Conservation (phyloP, 805 yeast genomes). For the Pichia gijzeniarum region DNA sequence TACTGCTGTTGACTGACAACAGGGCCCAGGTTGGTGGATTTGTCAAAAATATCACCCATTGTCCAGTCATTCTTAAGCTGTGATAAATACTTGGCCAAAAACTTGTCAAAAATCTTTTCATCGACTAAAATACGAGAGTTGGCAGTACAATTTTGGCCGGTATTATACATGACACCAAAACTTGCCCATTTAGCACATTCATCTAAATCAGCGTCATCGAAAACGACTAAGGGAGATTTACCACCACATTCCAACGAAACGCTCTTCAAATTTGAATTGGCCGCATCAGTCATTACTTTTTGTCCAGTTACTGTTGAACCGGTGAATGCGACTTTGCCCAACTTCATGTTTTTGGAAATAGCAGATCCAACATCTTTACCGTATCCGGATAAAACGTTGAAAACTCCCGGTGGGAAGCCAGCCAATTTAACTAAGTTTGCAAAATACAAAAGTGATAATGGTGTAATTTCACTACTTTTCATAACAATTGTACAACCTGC, state of each 20-base stretch:
- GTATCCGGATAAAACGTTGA: slow-evolving; percentile 63
- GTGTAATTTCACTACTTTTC: slow-evolving; percentile 73
- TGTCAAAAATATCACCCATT: slow-evolving; percentile 50
- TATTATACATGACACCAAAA: slow-evolving; percentile 55
- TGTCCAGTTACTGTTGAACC: slow-evolving; percentile 66
- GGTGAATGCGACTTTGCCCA: slow-evolving; percentile 57
- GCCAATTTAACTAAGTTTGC: slow-evolving; percentile 54
- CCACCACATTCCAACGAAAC: slow-evolving; percentile 72
- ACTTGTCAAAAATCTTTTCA: slow-evolving; percentile 49
- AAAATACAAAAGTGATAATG: slow-evolving; percentile 57
- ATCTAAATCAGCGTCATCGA: slow-evolving; percentile 57
- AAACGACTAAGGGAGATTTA: slow-evolving; percentile 57
- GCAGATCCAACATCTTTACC: slow-evolving; percentile 68
- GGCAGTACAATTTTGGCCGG: slow-evolving; percentile 66
- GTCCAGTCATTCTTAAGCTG: slow-evolving; percentile 44
- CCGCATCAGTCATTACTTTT: slow-evolving; percentile 59
- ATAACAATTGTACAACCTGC: slow-evolving; percentile 70
- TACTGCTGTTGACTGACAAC: slow-evolving; percentile 51
- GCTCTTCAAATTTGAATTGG: slow-evolving; percentile 54
- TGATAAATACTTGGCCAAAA: slow-evolving; percentile 37
- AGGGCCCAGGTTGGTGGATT: slow-evolving; percentile 50
- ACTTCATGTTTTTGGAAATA: slow-evolving; percentile 51
- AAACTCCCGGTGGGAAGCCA: slow-evolving; percentile 73
- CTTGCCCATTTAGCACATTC: slow-evolving; percentile 67
- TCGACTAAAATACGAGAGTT: slow-evolving; percentile 58